Evolutionary conservation across 164 flowering plant genomes (phyloP), one percentile per base, ranked within the genome.

Genomic region (Stephania japonica): DNA sequence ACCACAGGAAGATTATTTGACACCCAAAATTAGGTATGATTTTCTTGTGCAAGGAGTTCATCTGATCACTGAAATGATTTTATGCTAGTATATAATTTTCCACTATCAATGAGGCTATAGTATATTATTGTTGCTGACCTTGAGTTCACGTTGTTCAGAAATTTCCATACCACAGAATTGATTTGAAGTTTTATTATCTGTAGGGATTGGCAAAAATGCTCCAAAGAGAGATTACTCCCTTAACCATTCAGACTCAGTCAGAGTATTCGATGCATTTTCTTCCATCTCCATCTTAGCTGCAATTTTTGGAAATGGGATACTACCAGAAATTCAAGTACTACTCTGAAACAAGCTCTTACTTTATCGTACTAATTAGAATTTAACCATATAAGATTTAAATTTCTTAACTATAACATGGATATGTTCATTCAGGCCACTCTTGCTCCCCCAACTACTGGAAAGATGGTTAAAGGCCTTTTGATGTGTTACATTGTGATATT

Each of bases 401-500:
- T 32, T 32, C 38, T 50, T 7, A 13, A 12, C 26, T 71, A 41
- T 9, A 47, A 47, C 53, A 7, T 3, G 43, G 11, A 26, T 78
- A 53, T 64, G 42, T 41, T 23, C 16, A n/a, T 74, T n/a, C 83
- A 95, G 99, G 99, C 99, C 21, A 95, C 99, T 73, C 78, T 95
- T 74, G 99, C 99, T 65, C 99, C 98, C 65, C 99, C 99, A 42
- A 98, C 89, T 0, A 82, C 93, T 1, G 99, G 99, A 72, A 93
- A 95, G 85, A 93, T 95, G 98, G 70, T 91, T 50, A 95, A 90
- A 83, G 99, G 96, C 71, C 90, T 95, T 27, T 0, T 84, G 3
- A 84, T 95, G 94, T 95, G 99, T 76, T 95, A 95, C 79, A 13
- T 79, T 61, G 97, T 95, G 41, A 87, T 91, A 49, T 83, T 91